A percentile compares a stretch with the other conserved stretches of the same genome.
Evolutionary conservation across 345 rosid species (phyloP).

Genomic region (Citrus cavaleriei): DNA sequence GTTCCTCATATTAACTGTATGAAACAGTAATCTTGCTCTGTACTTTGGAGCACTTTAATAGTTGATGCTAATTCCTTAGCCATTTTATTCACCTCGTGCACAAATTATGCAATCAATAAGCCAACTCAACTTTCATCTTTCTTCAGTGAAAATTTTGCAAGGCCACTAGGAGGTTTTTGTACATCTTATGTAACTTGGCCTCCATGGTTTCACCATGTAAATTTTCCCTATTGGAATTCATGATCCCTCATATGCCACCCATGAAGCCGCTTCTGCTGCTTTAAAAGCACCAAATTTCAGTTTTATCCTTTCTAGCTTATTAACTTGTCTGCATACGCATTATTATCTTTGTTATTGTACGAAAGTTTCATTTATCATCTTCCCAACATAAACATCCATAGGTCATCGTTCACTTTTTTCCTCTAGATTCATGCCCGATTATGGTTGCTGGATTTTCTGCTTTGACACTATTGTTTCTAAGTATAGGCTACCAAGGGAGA

Average conservation of each 20-base stretch:
- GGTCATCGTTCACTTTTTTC: no score
- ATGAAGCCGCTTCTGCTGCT: neutral
- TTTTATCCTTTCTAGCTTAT: neutral
- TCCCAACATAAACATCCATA: no score
- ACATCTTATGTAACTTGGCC: no score
- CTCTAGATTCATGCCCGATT: neutral
- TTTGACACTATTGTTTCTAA: constrained; percentile 8
- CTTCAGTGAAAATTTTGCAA: neutral
- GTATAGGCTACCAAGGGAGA: constrained; percentile 62
- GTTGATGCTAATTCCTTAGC: neutral
- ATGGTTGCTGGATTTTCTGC: neutral
- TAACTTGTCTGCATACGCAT: no score
- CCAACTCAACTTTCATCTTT: neutral
- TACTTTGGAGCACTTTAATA: neutral
- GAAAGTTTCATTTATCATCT: no score
- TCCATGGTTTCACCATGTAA: neutral
- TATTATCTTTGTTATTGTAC: no score
- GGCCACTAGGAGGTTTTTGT: neutral
- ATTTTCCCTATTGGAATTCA: neutral
- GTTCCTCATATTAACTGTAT: neutral
- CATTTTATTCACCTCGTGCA: neutral
- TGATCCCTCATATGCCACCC: neutral
- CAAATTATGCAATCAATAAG: neutral
- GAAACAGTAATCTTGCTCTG: neutral
- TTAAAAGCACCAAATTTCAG: no score